Percentiles rank a stretch among this genome's conserved stretches.
phyloP scores from a whole-genome alignment of 345 rosid species.

The Eucalyptus pauciflora region DNA sequence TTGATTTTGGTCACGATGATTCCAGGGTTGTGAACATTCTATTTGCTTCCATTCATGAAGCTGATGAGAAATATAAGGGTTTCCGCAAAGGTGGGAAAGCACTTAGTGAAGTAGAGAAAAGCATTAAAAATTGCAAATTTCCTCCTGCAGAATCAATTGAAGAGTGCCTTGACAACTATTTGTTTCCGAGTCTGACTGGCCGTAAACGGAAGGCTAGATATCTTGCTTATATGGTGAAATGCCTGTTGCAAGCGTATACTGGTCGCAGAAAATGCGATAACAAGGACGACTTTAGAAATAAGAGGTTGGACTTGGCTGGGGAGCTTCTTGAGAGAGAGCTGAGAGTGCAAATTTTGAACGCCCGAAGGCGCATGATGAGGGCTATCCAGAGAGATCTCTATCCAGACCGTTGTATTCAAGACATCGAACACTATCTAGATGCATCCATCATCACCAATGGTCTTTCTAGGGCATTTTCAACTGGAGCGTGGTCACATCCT shows the following conservation, averaged over 20 bases:
- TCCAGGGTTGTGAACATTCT: conserved; percentile 43
- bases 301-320: conserved; percentile 79
- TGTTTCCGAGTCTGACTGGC: conserved; percentile 61
- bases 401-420: conserved; percentile 47
- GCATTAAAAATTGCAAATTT: conserved; percentile 41
- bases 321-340: conserved; percentile 84
- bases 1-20: conserved; percentile 42
- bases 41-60: conserved; percentile 54
- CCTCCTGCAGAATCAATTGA: conserved; percentile 59
- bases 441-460: conserved; percentile 87
- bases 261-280: conserved; percentile 74
- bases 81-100: conserved; percentile 45
- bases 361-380: conserved; percentile 63
- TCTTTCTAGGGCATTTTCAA: conserved; percentile 84
- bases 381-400: conserved; percentile 66
- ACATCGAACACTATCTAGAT: conserved; percentile 74
- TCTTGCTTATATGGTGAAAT: conserved; percentile 85
- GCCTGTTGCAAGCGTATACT: conserved; percentile 56
- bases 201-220: conserved; percentile 66
- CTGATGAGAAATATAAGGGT: conserved; percentile 42
- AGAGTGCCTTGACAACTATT: conserved; percentile 40
- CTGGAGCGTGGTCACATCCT: conserved; percentile 98
- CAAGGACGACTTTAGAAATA: conserved; percentile 77
- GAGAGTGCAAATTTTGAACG: conserved; percentile 64
- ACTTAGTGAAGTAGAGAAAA: conserved; percentile 15